Evolutionary conservation across 208 protist species (phyloP).

Genomic region (Acanthamoeba polyphaga): DNA sequence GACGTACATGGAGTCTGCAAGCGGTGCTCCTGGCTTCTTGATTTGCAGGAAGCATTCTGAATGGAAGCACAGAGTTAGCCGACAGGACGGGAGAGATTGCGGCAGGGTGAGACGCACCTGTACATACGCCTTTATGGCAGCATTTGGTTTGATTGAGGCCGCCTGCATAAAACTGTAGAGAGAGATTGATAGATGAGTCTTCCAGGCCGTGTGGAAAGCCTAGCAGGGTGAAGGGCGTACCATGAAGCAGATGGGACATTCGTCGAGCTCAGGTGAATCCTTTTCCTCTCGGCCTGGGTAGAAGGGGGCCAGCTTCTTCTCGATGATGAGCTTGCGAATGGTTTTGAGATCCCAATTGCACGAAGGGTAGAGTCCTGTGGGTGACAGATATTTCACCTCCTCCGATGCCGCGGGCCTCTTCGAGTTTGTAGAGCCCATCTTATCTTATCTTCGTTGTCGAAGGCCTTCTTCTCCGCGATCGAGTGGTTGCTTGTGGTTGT

Average conservation of each 20-base stretch:
- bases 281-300: slow-evolving; percentile 73
- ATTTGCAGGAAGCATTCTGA: slow-evolving; percentile 84
- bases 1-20: slow-evolving; percentile 30
- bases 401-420: not conserved
- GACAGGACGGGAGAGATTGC: not conserved
- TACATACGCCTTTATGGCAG: slow-evolving; percentile 84
- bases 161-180: slow-evolving; percentile 75
- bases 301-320: slow-evolving; percentile 81
- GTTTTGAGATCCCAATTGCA: slow-evolving; percentile 83
- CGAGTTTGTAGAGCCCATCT: not conserved
- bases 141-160: slow-evolving; percentile 82
- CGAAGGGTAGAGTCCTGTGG: slow-evolving; percentile 80
- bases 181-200: not conserved
- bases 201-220: not conserved
- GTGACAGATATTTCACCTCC: slow-evolving; percentile 41
- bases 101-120: not conserved
- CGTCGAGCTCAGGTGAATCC: slow-evolving; percentile 73
- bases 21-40: slow-evolving; percentile 77
- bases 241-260: slow-evolving; percentile 84
- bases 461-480: not conserved
- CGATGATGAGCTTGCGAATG: slow-evolving; percentile 77
- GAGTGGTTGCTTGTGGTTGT: not conserved
- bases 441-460: not conserved
- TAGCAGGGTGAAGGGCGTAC: slow-evolving; percentile 8
- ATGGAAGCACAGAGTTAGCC: not conserved